Evolutionary conservation across 352 stramenopile genomes (phyloP).

Genomic region (Globisporangium middletonii): DNA sequence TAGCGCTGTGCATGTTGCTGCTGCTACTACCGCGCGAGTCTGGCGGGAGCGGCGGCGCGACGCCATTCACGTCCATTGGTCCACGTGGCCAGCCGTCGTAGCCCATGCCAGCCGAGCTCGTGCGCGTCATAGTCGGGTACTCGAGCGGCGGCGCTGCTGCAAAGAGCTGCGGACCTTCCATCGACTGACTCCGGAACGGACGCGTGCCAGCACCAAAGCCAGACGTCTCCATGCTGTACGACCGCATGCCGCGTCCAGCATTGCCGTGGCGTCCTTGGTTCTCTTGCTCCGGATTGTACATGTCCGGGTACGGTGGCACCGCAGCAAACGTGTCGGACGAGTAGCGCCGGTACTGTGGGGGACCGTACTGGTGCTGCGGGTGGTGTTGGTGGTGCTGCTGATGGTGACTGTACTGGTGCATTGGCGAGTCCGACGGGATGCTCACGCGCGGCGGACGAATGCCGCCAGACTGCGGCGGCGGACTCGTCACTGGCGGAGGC

Average conservation of each 20-base stretch:
- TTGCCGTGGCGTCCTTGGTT: constrained; percentile 38
- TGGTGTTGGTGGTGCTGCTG: neutral
- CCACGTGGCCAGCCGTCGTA: constrained; percentile 71
- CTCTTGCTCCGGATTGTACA: constrained; percentile 43
- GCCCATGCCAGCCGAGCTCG: constrained; percentile 45
- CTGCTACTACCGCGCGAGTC: constrained; percentile 25
- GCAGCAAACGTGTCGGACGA: constrained; percentile 62
- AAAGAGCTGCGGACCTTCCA: constrained; percentile 67
- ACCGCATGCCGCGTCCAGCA: constrained; percentile 48
- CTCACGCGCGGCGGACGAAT: constrained; percentile 61
- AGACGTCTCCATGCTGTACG: constrained; percentile 72
- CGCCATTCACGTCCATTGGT: constrained; percentile 24
- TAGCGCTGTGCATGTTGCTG: neutral
- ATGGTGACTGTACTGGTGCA: constrained; percentile 44
- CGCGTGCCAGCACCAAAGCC: constrained; percentile 39
- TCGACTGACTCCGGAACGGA: constrained; percentile 65
- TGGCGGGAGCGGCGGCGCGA: constrained; percentile 54
- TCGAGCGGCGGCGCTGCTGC: constrained; percentile 33
- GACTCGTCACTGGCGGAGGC: constrained; percentile 27
- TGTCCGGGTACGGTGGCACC: constrained; percentile 55
- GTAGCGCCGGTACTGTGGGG: constrained; percentile 61
- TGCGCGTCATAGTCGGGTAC: constrained; percentile 54
- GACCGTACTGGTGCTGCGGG: constrained; percentile 17
- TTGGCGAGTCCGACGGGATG: constrained; percentile 60
- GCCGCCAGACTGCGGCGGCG: constrained; percentile 19